A percentile compares a stretch with the other conserved stretches of the same genome.
Conservation (phyloP, 768 basidiomycete species). For the Rhizopogon vinicolor region DNA sequence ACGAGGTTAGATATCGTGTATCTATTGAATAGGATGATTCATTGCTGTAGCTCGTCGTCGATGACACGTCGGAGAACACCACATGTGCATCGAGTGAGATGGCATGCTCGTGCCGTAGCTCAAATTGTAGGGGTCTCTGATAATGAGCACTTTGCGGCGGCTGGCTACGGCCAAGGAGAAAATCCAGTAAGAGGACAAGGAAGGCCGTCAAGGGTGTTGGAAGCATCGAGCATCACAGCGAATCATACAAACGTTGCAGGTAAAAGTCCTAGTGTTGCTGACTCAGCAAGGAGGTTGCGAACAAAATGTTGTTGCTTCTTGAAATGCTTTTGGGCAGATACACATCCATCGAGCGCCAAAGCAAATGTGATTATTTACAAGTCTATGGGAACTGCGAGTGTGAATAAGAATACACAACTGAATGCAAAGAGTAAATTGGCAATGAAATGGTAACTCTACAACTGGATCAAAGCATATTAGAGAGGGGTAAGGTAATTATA, state of each 20-base stretch:
- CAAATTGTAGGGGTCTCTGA: slow-evolving; percentile 34
- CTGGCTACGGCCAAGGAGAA: slow-evolving; percentile 10
- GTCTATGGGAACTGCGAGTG: not conserved
- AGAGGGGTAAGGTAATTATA: not conserved
- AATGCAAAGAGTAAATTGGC: not conserved
- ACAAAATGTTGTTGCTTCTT: too few species aligned
- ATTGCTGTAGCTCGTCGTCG: slow-evolving; percentile 8
- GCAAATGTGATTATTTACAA: too few species aligned
- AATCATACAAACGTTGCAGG: slow-evolving; percentile 1
- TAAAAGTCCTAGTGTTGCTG: slow-evolving; percentile 11
- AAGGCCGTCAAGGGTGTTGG: slow-evolving; percentile 42
- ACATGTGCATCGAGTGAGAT: slow-evolving; percentile 44
- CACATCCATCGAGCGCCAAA: too few species aligned
- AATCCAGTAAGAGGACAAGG: slow-evolving; percentile 37
- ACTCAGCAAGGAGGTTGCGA: not conserved
- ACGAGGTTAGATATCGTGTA: slow-evolving; percentile 34
- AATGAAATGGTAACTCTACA: not conserved
- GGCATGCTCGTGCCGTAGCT: slow-evolving; percentile 61
- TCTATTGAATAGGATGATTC: slow-evolving; percentile 31
- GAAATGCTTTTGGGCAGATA: too few species aligned
- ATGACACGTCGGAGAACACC: slow-evolving; percentile 47
- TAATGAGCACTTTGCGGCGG: not conserved
- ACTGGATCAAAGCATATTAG: not conserved
- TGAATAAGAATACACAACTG: slow-evolving; percentile 1
- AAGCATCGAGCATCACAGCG: slow-evolving; percentile 25